Evolutionary conservation across 768 basidiomycete species (phyloP), one percentile per base, ranked within the genome.

Genomic region (Gyrodon lividus): DNA sequence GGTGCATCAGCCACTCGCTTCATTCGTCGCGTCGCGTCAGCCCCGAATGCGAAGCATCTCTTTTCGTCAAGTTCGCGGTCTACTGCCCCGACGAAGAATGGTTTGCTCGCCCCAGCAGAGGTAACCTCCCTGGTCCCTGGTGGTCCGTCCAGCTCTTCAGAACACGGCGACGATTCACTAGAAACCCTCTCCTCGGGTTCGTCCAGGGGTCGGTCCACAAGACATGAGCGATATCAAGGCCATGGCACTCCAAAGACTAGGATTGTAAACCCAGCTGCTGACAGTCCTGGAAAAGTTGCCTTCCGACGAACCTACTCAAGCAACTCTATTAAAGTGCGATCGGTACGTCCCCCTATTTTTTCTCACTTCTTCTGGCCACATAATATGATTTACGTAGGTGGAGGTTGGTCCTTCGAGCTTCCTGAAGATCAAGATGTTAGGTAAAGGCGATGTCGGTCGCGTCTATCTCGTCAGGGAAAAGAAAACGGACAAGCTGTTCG

Each of bases 381-480:
- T 35, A 48, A 12, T 33, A 45, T 55, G 22, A 40, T 48, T 50
- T 9, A 47, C 49, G 22, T 60, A 94, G 88, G 92, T 96, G 51
- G 95, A 98, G 74, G 96, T 99, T 22, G 82, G 86, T 20, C 96
- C 97, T 50, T 84, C 84, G 43, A 94, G 92, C 69, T 99, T 99
- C 72, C 80, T 88, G 66, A 99, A 99, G 77, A 77, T 98, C 73
- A 97, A 95, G 74, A 80, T 99, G 80, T 79, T 98, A n/a, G 97
- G 97, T 42, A 93, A 97, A 69, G 97, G 97, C 41, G 97, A 99
- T 71, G 97, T 99, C 42, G 97, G 97, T 17, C 90, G 96, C 69
- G 97, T 99, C 37, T 99, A 98, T 74, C 82, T 99, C 40, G 97
- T 99, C 44, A 82, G 89, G 62, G 97, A 99, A 76, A 98, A 99